Evolutionary conservation across 2,329 filamentous ascomycete species (phyloP).

Genomic region (Fusarium sp.): DNA sequence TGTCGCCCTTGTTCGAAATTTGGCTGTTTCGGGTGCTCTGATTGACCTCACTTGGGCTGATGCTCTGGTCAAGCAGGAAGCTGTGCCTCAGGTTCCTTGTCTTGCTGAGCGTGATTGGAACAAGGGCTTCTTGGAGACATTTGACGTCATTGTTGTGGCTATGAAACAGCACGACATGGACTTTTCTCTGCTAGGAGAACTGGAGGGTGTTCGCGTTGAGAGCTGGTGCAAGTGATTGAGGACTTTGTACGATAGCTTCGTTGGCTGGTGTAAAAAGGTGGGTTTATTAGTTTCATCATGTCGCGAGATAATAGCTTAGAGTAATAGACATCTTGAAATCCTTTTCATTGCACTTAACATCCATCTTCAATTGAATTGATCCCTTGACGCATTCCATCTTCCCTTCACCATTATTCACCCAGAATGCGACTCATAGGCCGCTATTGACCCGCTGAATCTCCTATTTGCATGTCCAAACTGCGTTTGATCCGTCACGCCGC

Average conservation of each 20-base stretch:
- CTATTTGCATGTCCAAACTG: not conserved
- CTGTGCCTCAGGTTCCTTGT: not conserved
- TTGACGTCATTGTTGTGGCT: not conserved
- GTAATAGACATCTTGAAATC: not conserved
- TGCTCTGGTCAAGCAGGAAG: not conserved
- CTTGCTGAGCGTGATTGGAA: not conserved
- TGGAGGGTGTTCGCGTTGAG: not conserved
- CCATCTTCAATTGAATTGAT: rapidly evolving
- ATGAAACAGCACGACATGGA: not conserved
- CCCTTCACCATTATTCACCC: too few species aligned
- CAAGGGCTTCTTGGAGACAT: not conserved
- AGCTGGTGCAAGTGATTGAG: not conserved
- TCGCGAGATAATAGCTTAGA: not conserved
- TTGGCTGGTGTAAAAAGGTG: not conserved
- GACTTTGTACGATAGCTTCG: rapidly evolving
- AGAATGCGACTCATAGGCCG: rapidly evolving
- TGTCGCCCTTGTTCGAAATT: not conserved
- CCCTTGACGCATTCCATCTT: not conserved
- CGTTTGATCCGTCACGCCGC: not conserved
- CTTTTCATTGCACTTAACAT: rapidly evolving
- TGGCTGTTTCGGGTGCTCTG: not conserved
- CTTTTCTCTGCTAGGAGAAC: not conserved
- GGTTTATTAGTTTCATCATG: too few species aligned
- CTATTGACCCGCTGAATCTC: rapidly evolving
- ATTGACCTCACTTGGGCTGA: not conserved